phyloP scores from a whole-genome alignment of 805 yeast species.

The Candida koratica region DNA sequence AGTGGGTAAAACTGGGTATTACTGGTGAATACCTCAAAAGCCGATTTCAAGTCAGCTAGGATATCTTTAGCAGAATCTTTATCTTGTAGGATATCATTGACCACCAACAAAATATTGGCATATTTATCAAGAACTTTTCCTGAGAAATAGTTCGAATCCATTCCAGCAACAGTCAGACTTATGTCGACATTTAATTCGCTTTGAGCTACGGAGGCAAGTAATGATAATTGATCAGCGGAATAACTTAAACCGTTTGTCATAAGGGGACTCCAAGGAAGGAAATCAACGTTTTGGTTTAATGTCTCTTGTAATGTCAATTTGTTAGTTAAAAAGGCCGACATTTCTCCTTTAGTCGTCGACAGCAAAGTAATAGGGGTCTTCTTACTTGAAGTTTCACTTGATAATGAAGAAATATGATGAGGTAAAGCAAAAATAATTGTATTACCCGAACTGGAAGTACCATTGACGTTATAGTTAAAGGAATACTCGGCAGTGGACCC shows the following conservation, averaged over 20 bases:
- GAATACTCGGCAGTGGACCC: conserved; percentile 46
- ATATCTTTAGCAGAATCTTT: conserved; percentile 33
- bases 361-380: conserved; percentile 41
- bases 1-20: conserved; percentile 49
- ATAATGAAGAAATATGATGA: conserved; percentile 45
- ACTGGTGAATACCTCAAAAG: conserved; percentile 37
- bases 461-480: conserved; percentile 47
- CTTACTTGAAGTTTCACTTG: conserved; percentile 21
- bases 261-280: conserved; percentile 43
- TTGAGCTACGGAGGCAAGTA: conserved; percentile 44
- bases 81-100: conserved; percentile 46
- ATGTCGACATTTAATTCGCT: conserved; percentile 46
- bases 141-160: conserved; percentile 44
- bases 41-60: conserved; percentile 36
- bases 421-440: conserved; percentile 51
- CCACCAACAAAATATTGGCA: conserved; percentile 51
- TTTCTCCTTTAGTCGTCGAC: conserved; percentile 50
- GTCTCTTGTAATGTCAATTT: conserved; percentile 36
- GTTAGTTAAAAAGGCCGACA: conserved; percentile 44
- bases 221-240: conserved; percentile 40
- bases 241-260: conserved; percentile 31
- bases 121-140: conserved; percentile 57
- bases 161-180: conserved; percentile 29
- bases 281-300: conserved; percentile 37
- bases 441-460: conserved; percentile 44